These are phyloP conservation scores for Saussurea involucrata DNA, from an alignment of 129 eudicot species.

Conservation along the genomic window DNA sequence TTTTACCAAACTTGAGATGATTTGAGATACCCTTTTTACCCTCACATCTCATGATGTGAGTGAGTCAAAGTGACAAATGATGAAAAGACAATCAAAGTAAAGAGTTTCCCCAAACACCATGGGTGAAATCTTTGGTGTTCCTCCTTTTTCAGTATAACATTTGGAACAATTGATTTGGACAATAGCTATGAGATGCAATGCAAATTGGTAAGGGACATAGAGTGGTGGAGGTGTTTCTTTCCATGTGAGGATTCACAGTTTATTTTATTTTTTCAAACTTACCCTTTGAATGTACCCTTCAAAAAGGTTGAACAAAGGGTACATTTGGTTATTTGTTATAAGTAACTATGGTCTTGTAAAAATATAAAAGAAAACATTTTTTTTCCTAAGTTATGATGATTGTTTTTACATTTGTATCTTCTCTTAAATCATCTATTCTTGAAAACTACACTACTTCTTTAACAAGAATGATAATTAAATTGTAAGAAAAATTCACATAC, in stretches of 20 bases:
- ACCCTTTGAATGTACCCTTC: conserved; percentile 1
- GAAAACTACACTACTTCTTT: neutral
- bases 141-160: conserved; percentile 30
- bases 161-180: conserved; percentile 38
- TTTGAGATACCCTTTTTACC: conserved; percentile 5
- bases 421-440: neutral
- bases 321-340: neutral
- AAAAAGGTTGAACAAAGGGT: neutral
- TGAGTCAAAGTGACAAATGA: conserved; percentile 29
- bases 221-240: conserved; percentile 42
- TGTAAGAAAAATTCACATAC: neutral
- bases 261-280: conserved; percentile 11
- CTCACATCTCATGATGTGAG: conserved; percentile 3
- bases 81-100: conserved; percentile 29
- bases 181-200: conserved; percentile 27
- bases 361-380: neutral
- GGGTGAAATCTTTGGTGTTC: conserved; percentile 44
- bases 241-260: conserved; percentile 42
- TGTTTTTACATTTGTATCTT: neutral
- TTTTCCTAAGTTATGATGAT: neutral
- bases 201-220: conserved; percentile 36
- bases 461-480: neutral
- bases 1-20: conserved; percentile 13
- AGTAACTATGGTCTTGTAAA: neutral
- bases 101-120: conserved; percentile 34